Evolutionary conservation across 805 yeast genomes (phyloP), one percentile per base, ranked within the genome.

Genomic region (Komagataella phaffii): DNA sequence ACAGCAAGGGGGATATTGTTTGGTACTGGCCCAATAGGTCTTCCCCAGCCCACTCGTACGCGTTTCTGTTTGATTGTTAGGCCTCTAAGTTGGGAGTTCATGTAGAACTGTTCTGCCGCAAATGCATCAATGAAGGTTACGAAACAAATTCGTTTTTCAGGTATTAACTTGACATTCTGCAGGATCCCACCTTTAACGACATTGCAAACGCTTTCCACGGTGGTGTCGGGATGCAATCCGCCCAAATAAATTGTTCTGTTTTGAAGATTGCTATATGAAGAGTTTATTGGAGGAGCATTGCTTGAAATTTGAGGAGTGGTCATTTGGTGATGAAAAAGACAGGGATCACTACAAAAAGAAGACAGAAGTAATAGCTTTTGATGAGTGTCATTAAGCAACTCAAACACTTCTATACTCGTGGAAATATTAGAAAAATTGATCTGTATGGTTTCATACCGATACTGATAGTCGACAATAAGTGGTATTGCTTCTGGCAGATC

Each of bases 141-240:
- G 60, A 85, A 85, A 59, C 90, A 84, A 50, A 80, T 75, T 50
- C 71, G 75, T 58, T 75, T 79, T 3, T 74, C 76, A 3, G 75
- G 74, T 51, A 77, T 67, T 52, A 68, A 65, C 53, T 75, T 80
- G 48, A 85, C 72, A 7, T 68, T 64, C 60, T 85, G 89, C 46
- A 85, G 70, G 17, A 80, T 66, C n/a, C 95, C 95, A 46, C 91
- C 91, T 58, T 90, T 73, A 24, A 85, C 81, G 47, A 77, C 79
- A 60, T 85, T 85, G 58, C 90, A 85, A 48, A 85, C 75, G 58
- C 85, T 90, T 61, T 84, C 91, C 1, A 77, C 74, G 5, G 81
- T 76, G 1, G 88, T 79, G 49, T 75, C 72, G 7, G 81, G 77
- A 54, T 81, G 83, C 49, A 85, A 68, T 56, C 81, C 81, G 4